These are phyloP conservation scores for Calonectria pauciramosa DNA, from an alignment of 2,329 filamentous ascomycete species.

Conservation along the genomic window DNA sequence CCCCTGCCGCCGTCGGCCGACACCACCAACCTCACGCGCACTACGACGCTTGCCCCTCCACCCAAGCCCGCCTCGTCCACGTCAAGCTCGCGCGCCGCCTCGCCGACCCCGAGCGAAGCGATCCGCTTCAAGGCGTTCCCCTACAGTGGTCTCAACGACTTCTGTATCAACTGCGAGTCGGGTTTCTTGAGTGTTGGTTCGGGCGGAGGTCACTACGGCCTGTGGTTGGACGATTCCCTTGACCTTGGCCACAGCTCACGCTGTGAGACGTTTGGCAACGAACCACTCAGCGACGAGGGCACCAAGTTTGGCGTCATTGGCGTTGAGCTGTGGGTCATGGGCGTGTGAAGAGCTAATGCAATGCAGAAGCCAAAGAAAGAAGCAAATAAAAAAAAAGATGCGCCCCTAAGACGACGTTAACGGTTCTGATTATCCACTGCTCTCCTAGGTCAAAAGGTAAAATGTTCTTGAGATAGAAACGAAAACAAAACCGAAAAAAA, in stretches of 20 bases:
- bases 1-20: constrained; percentile 66
- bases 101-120: constrained; percentile 73
- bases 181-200: constrained; percentile 90
- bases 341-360: constrained; percentile 54
- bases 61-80: constrained; percentile 44
- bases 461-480: not conserved
- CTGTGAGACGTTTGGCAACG: constrained; percentile 95
- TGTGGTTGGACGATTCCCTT: constrained; percentile 92
- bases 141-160: constrained; percentile 96
- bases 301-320: constrained; percentile 92
- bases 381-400: not conserved
- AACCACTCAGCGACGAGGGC: constrained; percentile 92
- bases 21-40: constrained; percentile 62
- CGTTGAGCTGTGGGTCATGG: constrained; percentile 94
- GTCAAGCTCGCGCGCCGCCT: constrained; percentile 38
- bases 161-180: constrained; percentile 92
- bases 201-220: constrained; percentile 88
- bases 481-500: not conserved
- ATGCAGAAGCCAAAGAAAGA: not conserved
- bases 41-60: constrained; percentile 52
- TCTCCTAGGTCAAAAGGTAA: not conserved
- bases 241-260: constrained; percentile 86
- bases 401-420: not conserved
- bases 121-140: constrained; percentile 98
- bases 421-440: not conserved